Base-by-base conservation (phyloP, 208 protist genomes). In the Wallacemonas collosoma region DNA sequence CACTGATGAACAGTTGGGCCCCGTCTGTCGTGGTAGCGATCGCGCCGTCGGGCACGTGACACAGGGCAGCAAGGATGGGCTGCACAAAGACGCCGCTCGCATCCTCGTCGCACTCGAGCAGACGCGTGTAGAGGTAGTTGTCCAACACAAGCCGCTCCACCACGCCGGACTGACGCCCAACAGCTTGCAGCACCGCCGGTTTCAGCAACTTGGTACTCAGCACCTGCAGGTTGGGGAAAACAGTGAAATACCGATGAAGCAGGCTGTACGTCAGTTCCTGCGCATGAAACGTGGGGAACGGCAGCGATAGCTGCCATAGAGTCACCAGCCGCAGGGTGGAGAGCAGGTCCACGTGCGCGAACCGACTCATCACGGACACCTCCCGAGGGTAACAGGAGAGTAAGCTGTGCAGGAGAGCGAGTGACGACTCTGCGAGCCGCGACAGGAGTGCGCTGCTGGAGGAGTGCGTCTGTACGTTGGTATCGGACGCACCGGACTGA, bases 381-480 rank as follows among this genome's bases (percentile, higher is more conserved):
- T 83, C 53, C 11, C 63, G 50, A 5, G 71, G 68, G 64, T 79
- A 83, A 54, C 73, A 75, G 2, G 26, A 64, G 11, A 83, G 45
- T 2, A 83, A 53, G 6, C 68, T 36, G 36, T 78, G 65, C 40
- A 87, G 64, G 43, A 87, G 58, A 38, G 64, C 48, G 44, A 81
- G 68, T 1, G 56, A 53, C 63, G 60, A 55, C 61, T 75, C 71
- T 2, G 50, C 36, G 55, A 75, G 63, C 14, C 44, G 71, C 8
- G n/a, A 55, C 51, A 71, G 53, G 7, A 65, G 60, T 9, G 17
- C n/a, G 36, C n/a, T 44, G 57, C 44, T 63, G 7, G 57, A 4
- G 6, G 40, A 70, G 48, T 60, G 38, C 56, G 44, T 44, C 54
- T 17, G 38, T 41, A 61, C 76, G 45, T 66, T 55, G 26, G 71